A percentile compares a stretch with the other conserved stretches of the same genome.
These are phyloP conservation scores for Colletotrichum truncatum DNA, from an alignment of 2,329 filamentous ascomycete species.

Conservation along the genomic window DNA sequence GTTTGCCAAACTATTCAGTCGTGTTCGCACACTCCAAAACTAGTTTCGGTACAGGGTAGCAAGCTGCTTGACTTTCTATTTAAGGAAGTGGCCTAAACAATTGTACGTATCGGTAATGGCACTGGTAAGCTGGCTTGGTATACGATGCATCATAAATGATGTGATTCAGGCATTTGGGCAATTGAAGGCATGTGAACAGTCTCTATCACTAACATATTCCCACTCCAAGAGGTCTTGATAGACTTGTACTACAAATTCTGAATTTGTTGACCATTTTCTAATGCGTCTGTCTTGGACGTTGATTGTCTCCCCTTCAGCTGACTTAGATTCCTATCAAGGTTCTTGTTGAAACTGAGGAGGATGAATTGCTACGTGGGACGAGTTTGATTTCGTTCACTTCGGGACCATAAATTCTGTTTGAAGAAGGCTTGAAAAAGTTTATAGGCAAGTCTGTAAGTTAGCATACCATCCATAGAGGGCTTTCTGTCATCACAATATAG, in stretches of 20 bases:
- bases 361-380: constrained; percentile 63
- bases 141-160: not conserved
- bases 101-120: constrained; percentile 60
- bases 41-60: constrained; percentile 39
- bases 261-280: constrained; percentile 57
- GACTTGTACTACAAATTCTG: constrained; percentile 33
- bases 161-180: constrained; percentile 57
- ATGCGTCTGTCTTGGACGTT: constrained; percentile 49
- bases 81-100: constrained; percentile 48
- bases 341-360: constrained; percentile 69
- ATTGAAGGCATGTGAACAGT: constrained; percentile 53
- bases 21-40: not conserved
- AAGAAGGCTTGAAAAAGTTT: constrained; percentile 58
- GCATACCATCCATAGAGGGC: constrained; percentile 33
- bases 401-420: constrained; percentile 59
- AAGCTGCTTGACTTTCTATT: constrained; percentile 52
- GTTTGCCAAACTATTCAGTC: constrained; percentile 33
- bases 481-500: constrained; percentile 43
- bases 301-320: constrained; percentile 58
- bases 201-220: not conserved
- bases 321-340: constrained; percentile 65
- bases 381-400: constrained; percentile 67
- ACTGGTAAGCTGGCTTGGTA: constrained; percentile 44
- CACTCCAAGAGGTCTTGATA: no score
- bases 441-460: constrained; percentile 45